A percentile compares a stretch with the other conserved stretches of the same genome.
These are phyloP conservation scores for Fonsecaea nubica DNA, from an alignment of 2,329 filamentous ascomycete species.

Conservation along the genomic window DNA sequence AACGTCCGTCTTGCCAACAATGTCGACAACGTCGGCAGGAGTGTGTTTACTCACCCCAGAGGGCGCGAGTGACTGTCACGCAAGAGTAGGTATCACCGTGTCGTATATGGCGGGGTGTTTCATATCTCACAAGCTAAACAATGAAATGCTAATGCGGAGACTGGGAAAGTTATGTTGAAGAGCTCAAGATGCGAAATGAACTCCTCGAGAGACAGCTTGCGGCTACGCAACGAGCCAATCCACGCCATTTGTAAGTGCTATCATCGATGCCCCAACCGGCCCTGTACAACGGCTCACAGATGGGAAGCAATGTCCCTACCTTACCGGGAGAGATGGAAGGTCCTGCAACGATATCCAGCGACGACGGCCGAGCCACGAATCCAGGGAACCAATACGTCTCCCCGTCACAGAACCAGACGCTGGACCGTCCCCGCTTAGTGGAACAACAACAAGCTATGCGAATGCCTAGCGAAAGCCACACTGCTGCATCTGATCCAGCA, in stretches of 20 bases:
- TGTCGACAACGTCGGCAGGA: slow-evolving; percentile 14
- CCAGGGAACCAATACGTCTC: background rate
- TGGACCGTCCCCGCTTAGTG: background rate
- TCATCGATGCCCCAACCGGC: background rate
- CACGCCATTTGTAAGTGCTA: background rate
- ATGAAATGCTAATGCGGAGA: background rate
- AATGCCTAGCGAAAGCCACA: background rate
- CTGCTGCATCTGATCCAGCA: background rate
- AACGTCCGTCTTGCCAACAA: slow-evolving; percentile 13
- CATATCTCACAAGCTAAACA: background rate
- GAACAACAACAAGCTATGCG: background rate
- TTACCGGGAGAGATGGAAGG: background rate
- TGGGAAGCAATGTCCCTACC: slow-evolving; percentile 1
- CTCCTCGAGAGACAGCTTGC: slow-evolving; percentile 13
- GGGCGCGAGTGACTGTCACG: slow-evolving; percentile 8
- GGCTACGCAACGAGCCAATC: background rate
- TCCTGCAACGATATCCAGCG: background rate
- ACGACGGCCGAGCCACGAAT: background rate
- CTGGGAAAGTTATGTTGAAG: slow-evolving; percentile 10
- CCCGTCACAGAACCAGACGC: background rate
- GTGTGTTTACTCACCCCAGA: slow-evolving; percentile 14
- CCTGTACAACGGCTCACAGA: background rate
- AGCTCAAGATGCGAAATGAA: slow-evolving; percentile 16
- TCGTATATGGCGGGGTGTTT: background rate
- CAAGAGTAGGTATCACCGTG: slow-evolving; percentile 1